Conservation (phyloP, 345 rosid genomes). For the Salix viminalis region DNA sequence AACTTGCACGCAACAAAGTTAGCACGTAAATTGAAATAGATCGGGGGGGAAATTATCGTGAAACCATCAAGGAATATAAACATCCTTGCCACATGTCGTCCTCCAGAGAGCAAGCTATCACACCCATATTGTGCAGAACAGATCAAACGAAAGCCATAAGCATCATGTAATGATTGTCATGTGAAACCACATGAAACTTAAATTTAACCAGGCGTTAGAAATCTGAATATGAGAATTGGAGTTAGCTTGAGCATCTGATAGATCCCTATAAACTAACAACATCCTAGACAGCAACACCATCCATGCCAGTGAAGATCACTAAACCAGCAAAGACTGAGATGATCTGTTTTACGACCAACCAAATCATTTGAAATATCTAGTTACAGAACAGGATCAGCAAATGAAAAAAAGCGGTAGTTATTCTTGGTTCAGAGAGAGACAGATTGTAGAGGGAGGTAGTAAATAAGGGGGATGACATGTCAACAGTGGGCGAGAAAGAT, state of each 20-base stretch:
- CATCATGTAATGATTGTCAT: not conserved
- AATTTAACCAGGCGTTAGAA: not conserved
- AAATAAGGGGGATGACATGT: not conserved
- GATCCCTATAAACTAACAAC: not conserved
- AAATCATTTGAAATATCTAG: not conserved
- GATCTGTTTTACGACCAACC: not conserved
- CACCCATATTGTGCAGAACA: not conserved
- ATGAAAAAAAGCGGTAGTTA: not conserved
- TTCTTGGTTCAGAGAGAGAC: not conserved
- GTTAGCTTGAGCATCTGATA: not conserved
- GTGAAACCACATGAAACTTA: not conserved
- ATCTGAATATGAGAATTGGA: not conserved
- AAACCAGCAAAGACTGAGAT: not conserved
- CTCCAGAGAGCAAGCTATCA: not conserved
- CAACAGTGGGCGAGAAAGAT: not conserved
- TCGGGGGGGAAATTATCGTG: not conserved
- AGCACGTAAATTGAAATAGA: constrained; percentile 10
- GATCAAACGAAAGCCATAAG: not conserved
- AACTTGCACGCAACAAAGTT: constrained; percentile 26
- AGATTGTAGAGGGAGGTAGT: not conserved
- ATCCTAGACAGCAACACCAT: not conserved
- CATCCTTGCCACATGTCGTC: not conserved
- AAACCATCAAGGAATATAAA: not conserved
- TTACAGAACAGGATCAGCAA: not conserved
- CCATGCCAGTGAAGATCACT: not conserved